These are phyloP conservation scores for Camelina neglecta DNA, from an alignment of 345 rosid genomes.

Conservation along the genomic window DNA sequence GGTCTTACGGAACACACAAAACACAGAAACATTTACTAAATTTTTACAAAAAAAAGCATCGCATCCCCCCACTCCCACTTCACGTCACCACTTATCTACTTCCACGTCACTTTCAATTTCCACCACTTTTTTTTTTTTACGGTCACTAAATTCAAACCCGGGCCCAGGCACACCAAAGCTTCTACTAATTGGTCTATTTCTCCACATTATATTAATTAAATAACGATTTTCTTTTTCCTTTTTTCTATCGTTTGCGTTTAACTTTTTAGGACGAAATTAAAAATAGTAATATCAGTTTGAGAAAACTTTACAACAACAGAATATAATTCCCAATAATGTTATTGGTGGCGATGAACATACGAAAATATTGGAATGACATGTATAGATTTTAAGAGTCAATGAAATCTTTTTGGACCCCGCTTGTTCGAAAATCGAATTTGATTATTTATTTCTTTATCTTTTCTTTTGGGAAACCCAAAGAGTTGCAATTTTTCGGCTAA, in stretches of 20 bases:
- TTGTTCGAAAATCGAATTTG: neutral
- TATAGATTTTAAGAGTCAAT: constrained; percentile 8
- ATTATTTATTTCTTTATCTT: too few relatives aligned
- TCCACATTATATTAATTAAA: neutral
- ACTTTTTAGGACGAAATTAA: constrained; percentile 3
- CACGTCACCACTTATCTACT: constrained; percentile 45
- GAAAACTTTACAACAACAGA: neutral
- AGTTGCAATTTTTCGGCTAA: neutral
- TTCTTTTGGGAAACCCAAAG: neutral
- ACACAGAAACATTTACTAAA: neutral
- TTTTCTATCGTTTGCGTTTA: constrained; percentile 4
- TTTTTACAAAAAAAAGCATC: neutral
- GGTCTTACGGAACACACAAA: constrained; percentile 21
- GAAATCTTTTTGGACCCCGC: constrained; percentile 35
- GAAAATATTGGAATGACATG: neutral
- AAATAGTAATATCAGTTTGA: constrained; percentile 24
- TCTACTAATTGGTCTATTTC: constrained; percentile 17
- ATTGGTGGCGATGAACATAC: constrained; percentile 1
- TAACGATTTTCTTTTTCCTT: neutral
- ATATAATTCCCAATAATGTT: too few relatives aligned
- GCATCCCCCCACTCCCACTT: constrained; percentile 2
- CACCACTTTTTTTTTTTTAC: constrained; percentile 37
- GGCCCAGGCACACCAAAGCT: constrained; percentile 38
- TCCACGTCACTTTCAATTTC: constrained; percentile 39
- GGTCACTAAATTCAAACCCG: constrained; percentile 23